phyloP scores from a whole-genome alignment of 257 asterid species.

The Scutellaria minor region DNA sequence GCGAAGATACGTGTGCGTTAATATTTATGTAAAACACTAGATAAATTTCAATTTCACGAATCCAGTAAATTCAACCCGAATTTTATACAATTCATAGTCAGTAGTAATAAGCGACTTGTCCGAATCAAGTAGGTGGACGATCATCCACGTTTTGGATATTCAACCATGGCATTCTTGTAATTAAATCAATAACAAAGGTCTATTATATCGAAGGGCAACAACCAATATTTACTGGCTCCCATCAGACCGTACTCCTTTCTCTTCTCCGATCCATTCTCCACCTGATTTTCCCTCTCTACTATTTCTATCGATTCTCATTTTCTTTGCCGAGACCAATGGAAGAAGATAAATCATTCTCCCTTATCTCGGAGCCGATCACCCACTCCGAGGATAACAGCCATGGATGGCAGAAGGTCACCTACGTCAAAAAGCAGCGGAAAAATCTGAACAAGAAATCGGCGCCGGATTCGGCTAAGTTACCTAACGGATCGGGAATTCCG shows the following conservation, averaged over 20 bases:
- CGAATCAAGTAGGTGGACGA: conserved; percentile 6
- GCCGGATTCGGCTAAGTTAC: conserved; percentile 41
- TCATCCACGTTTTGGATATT: conserved; percentile 20
- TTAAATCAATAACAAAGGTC: background rate
- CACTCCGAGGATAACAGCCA: conserved; percentile 46
- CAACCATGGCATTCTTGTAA: conserved; percentile 27
- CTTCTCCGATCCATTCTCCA: conserved; percentile 26
- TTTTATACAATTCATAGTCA: background rate
- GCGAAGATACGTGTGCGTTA: no score
- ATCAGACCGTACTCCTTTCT: conserved; percentile 8
- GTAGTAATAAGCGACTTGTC: background rate
- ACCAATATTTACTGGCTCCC: conserved; percentile 28
- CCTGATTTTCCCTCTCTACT: conserved; percentile 18
- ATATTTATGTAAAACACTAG: no score
- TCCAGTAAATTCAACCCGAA: no score
- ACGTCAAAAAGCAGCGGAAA: conserved; percentile 61
- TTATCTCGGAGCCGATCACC: conserved; percentile 33
- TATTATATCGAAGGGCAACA: conserved; percentile 5
- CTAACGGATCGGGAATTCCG: conserved; percentile 56
- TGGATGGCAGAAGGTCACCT: conserved; percentile 70
- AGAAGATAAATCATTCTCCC: conserved; percentile 48
- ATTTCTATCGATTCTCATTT: conserved; percentile 22
- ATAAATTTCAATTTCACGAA: no score
- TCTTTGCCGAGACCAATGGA: conserved; percentile 44
- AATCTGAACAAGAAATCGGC: conserved; percentile 36